Base-by-base conservation (phyloP, 176 grass and related monocot genomes). In the Cenchrus americanus region DNA sequence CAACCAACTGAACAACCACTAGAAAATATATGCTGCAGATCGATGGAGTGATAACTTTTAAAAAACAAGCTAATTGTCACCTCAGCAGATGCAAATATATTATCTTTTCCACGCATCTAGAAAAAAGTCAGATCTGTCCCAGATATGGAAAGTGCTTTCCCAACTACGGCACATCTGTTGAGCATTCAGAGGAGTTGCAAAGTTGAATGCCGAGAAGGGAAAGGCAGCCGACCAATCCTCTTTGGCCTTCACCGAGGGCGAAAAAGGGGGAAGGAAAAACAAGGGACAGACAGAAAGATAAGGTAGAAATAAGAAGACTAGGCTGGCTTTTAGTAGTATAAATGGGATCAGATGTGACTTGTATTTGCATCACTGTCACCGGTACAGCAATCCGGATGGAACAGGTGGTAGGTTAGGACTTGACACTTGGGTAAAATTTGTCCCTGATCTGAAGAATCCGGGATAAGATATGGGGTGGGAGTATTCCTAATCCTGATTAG, bases 121-220 rank as follows among this genome's bases (percentile, higher is more conserved):
- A 82, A 52, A 52, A 76, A 76, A 75, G 71, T 76, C 77, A 85
- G 63, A 82, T 77, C 82, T 85, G 63, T 77, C 69, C 82, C 71
- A 70, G 87, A 76, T 89, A 77, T 77, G 77, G 71, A 57, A 85
- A 54, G 55, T 81, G n/a, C 86, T 64, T 71, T 70, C 14, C 77
- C 44, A 63, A 75, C 37, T 57, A 59, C 75, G 46, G 18, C 9
- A 17, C 58, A 22, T 65, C 78, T 50, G 87, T 81, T 55, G 47
- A 85, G 54, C 53, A 51, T 70, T 62, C 77, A 51, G 18, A 7
- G 14, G 62, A 24, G 22, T 80, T 76, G 14, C 70, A 78, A 55
- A 76, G 43, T 11, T 18, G 69, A 46, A 59, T 62, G 32, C 82
- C 62, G 51, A 71, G 34, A 85, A 81, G 17, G 80, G 63, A 62